Conservation (phyloP, 495 filamentous ascomycete genomes). For the Baudoinia panamericana region DNA sequence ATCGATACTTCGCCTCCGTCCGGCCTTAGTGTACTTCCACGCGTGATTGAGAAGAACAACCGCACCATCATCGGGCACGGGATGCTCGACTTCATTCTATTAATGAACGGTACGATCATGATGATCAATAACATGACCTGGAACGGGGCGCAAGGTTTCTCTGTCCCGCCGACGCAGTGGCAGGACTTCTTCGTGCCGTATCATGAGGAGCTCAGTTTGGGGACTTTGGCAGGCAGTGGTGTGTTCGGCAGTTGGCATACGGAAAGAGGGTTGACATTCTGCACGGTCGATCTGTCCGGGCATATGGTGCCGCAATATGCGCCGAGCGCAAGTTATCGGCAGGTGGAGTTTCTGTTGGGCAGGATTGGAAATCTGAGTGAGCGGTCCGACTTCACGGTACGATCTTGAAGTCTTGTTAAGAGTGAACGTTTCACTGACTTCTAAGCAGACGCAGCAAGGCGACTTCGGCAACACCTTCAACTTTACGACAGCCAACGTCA, state of each 20-base stretch:
- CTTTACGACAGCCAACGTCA: constrained; percentile 8
- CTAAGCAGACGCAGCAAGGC: constrained; percentile 13
- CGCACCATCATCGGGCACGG: constrained; percentile 59
- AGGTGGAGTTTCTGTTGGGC: constrained; percentile 40
- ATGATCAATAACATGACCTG: constrained; percentile 80
- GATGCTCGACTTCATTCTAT: constrained; percentile 47
- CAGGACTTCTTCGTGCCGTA: constrained; percentile 31
- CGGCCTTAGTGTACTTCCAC: constrained; percentile 38
- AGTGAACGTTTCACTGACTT: not conserved
- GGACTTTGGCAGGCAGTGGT: constrained; percentile 23
- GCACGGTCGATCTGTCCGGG: constrained; percentile 23
- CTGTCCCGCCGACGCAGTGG: constrained; percentile 22
- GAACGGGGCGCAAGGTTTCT: constrained; percentile 59
- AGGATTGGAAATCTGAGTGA: constrained; percentile 25
- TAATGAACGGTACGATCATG: constrained; percentile 54
- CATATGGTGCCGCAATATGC: constrained; percentile 31
- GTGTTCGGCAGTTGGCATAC: constrained; percentile 27
- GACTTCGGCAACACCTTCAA: constrained; percentile 16
- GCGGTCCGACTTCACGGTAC: constrained; percentile 21
- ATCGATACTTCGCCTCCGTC: constrained; percentile 23
- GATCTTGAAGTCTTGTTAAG: not conserved
- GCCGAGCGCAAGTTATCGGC: constrained; percentile 39
- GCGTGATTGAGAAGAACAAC: constrained; percentile 59
- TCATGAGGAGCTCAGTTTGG: constrained; percentile 20
- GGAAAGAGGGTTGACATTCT: constrained; percentile 30